Percentiles rank a stretch among this genome's conserved stretches.
phyloP scores from a whole-genome alignment of 1,284 basidiomycete species.

The Exsudoporus floridanus region DNA sequence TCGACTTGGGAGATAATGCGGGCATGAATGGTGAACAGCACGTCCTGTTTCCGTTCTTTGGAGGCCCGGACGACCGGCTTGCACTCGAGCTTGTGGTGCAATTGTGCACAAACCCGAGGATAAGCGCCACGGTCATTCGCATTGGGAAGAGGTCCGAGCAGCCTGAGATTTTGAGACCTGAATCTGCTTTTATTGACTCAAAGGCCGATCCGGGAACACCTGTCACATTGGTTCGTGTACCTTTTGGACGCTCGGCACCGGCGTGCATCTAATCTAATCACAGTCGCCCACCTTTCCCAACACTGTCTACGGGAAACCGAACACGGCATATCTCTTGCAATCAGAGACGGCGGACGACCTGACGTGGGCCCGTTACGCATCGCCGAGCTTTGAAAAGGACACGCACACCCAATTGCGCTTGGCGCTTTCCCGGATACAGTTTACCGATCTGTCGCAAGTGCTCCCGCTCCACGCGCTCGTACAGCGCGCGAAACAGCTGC shows the following conservation, averaged over 20 bases:
- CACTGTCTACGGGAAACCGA: conserved; percentile 64
- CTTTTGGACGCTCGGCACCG: conserved; percentile 44
- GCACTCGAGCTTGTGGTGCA: conserved; percentile 84
- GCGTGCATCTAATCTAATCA: conserved; percentile 7
- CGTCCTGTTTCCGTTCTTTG: conserved; percentile 89
- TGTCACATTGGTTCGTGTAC: conserved; percentile 20
- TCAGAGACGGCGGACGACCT: conserved; percentile 76
- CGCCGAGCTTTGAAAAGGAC: conserved; percentile 20
- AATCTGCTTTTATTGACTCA: conserved; percentile 25
- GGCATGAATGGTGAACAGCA: conserved; percentile 52
- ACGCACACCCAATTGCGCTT: conserved; percentile 34
- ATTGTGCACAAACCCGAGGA: conserved; percentile 64
- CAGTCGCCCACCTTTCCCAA: conserved; percentile 58
- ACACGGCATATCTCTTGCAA: conserved; percentile 60
- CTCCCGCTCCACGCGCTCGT: conserved; percentile 57
- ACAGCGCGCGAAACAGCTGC: conserved; percentile 40
- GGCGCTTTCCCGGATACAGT: conserved; percentile 57
- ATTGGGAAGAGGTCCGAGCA: conserved; percentile 37
- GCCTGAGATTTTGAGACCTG: conserved; percentile 17
- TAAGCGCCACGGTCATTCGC: conserved; percentile 68
- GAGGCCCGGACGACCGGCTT: conserved; percentile 90
- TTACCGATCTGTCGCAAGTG: conserved; percentile 46
- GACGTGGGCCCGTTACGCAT: conserved; percentile 58
- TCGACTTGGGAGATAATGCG: conserved; percentile 59
- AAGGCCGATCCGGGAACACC: conserved; percentile 18